These are phyloP conservation scores for Heterobasidion parviporum DNA, from an alignment of 1,284 basidiomycete genomes.

Conservation along the genomic window DNA sequence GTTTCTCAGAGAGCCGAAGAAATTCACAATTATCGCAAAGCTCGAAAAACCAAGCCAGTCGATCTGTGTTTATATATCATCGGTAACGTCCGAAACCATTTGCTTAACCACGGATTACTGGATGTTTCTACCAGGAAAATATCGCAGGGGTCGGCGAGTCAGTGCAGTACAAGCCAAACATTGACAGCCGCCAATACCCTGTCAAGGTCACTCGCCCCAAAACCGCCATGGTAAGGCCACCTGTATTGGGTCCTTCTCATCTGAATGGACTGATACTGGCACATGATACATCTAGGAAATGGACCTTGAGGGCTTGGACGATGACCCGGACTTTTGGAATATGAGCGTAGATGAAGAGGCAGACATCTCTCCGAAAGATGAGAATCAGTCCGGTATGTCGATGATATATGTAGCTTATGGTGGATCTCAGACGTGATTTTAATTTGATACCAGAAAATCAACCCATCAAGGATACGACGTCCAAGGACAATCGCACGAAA, in stretches of 20 bases:
- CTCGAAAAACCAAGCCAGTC: conserved; percentile 69
- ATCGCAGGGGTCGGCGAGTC: conserved; percentile 54
- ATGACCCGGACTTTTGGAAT: conserved; percentile 60
- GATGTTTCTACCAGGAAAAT: conserved; percentile 40
- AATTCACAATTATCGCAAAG: conserved; percentile 47
- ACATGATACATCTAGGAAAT: conserved; percentile 35
- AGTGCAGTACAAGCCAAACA: conserved; percentile 45
- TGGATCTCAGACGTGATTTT: too few relatives aligned
- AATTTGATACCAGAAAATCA: too few relatives aligned
- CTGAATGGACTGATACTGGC: too few relatives aligned
- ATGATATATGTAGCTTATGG: not conserved
- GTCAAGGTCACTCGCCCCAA: conserved; percentile 62
- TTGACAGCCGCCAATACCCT: conserved; percentile 51
- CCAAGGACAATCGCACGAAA: too few relatives aligned
- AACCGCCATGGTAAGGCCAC: conserved; percentile 35
- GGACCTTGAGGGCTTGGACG: conserved; percentile 55
- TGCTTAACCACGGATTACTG: not conserved
- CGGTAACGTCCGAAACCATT: conserved; percentile 32
- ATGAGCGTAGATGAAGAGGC: conserved; percentile 32
- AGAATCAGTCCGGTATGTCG: conserved; percentile 20
- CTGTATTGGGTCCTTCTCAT: too few relatives aligned
- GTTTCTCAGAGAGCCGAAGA: conserved; percentile 44
- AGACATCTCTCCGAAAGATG: conserved; percentile 19
- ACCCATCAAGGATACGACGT: too few relatives aligned
- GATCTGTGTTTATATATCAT: conserved; percentile 53